These are phyloP conservation scores for Populus tremula DNA, from an alignment of 345 rosid species.

Conservation along the genomic window DNA sequence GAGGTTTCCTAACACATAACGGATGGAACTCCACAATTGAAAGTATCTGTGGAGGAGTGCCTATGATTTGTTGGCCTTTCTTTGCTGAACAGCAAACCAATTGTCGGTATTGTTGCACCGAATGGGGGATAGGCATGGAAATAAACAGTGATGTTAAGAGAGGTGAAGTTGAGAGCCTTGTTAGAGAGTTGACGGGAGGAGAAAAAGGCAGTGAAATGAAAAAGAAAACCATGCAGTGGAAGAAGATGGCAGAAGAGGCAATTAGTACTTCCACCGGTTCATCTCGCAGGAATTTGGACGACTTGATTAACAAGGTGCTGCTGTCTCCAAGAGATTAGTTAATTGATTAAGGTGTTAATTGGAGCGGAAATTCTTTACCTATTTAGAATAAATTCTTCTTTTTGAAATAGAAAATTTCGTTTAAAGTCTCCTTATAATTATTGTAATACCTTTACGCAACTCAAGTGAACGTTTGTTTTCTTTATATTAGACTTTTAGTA, in stretches of 20 bases:
- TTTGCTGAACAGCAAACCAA: constrained; percentile 25
- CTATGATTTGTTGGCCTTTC: constrained; percentile 32
- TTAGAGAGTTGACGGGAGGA: constrained; percentile 24
- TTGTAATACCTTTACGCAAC: too few species aligned
- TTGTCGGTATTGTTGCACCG: constrained; percentile 3
- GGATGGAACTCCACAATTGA: constrained; percentile 31
- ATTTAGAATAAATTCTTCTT: too few species aligned
- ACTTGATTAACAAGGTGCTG: neutral
- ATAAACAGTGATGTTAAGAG: constrained; percentile 20
- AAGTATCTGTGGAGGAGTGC: constrained; percentile 13
- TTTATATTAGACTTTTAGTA: too few species aligned
- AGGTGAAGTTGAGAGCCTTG: constrained; percentile 20
- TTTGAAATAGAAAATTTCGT: too few species aligned
- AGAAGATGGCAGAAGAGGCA: constrained; percentile 12
- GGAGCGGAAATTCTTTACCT: neutral
- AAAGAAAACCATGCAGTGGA: constrained; percentile 22
- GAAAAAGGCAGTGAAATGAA: constrained; percentile 20
- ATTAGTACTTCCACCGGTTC: neutral
- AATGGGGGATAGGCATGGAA: constrained; percentile 28
- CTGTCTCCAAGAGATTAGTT: neutral
- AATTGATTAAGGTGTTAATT: neutral
- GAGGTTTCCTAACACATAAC: constrained; percentile 19
- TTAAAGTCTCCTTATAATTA: neutral
- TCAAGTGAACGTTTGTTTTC: too few species aligned
- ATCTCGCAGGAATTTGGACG: constrained; percentile 14